These are phyloP conservation scores for Tephrocybe sp. DNA, from an alignment of 768 basidiomycete species.

Conservation along the genomic window DNA sequence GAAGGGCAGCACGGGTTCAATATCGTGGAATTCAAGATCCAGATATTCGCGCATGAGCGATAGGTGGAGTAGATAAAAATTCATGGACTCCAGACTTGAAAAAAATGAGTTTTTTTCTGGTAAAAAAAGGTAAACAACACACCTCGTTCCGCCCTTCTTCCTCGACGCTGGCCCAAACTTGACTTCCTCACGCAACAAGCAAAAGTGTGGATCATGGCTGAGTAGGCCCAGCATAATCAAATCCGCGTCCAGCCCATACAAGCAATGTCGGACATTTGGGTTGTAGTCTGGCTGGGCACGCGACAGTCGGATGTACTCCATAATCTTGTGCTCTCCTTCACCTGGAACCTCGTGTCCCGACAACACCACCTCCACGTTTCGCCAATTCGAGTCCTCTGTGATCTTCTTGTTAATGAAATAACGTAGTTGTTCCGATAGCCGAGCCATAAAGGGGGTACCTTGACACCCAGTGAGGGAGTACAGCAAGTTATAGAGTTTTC, in stretches of 20 bases:
- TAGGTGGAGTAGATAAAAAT: constrained; percentile 93
- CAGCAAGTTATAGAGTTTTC: not conserved
- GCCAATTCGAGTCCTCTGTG: constrained; percentile 94
- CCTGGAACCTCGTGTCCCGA: constrained; percentile 98
- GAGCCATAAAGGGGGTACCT: constrained; percentile 96
- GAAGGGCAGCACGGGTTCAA: constrained; percentile 68
- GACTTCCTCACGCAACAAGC: constrained; percentile 95
- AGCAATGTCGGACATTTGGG: constrained; percentile 94
- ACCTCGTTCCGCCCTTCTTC: constrained; percentile 66
- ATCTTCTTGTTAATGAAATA: constrained; percentile 99
- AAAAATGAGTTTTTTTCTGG: not conserved
- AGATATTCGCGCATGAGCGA: constrained; percentile 96
- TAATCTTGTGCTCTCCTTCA: constrained; percentile 99
- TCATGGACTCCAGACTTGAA: constrained; percentile 66
- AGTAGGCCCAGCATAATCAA: constrained; percentile 96
- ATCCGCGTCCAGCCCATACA: constrained; percentile 98
- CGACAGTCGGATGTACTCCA: constrained; percentile 95
- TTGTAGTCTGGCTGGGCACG: constrained; percentile 96
- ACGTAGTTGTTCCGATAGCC: constrained; percentile 85
- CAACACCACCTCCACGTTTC: constrained; percentile 85
- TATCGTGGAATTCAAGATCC: constrained; percentile 87
- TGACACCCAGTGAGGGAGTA: not conserved
- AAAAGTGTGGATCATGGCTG: constrained; percentile 99
- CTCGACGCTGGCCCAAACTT: constrained; percentile 85
- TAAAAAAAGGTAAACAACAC: constrained; percentile 6